phyloP scores from a whole-genome alignment of 768 basidiomycete genomes.

The Hygrocybe punicea region DNA sequence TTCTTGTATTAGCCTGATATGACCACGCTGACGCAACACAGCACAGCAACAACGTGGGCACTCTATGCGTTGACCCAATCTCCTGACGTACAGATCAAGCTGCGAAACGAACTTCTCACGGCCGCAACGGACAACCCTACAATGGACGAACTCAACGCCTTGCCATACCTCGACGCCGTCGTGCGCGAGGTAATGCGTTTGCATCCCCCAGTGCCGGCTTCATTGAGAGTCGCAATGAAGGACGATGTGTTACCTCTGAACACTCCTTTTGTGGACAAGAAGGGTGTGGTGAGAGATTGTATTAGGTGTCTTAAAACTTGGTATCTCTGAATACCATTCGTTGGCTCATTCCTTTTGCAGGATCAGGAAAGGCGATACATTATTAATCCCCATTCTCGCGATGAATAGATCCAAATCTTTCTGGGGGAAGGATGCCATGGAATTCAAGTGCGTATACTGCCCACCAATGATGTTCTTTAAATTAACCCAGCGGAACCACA shows the following conservation, averaged over 20 bases:
- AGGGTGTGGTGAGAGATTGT: constrained; percentile 28
- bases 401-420: constrained; percentile 42
- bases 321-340: not conserved
- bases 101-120: constrained; percentile 44
- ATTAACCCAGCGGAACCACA: constrained; percentile 13
- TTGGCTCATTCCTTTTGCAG: constrained; percentile 7
- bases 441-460: constrained; percentile 44
- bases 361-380: constrained; percentile 14
- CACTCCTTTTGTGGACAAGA: constrained; percentile 32
- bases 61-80: constrained; percentile 41
- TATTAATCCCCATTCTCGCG: constrained; percentile 37
- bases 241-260: constrained; percentile 40
- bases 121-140: constrained; percentile 41
- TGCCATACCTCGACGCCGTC: constrained; percentile 51
- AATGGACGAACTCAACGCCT: constrained; percentile 50
- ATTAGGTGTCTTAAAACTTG: constrained; percentile 24
- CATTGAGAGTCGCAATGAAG: constrained; percentile 31
- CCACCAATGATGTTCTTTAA: not conserved
- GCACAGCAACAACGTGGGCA: constrained; percentile 40
- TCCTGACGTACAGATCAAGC: constrained; percentile 39
- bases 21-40: not conserved
- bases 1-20: constrained; percentile 24
- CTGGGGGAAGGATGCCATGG: constrained; percentile 50
- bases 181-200: constrained; percentile 44
- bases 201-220: constrained; percentile 36